These are phyloP conservation scores for Fusarium oligoseptatum DNA, from an alignment of 2,329 filamentous ascomycete genomes.

Conservation along the genomic window DNA sequence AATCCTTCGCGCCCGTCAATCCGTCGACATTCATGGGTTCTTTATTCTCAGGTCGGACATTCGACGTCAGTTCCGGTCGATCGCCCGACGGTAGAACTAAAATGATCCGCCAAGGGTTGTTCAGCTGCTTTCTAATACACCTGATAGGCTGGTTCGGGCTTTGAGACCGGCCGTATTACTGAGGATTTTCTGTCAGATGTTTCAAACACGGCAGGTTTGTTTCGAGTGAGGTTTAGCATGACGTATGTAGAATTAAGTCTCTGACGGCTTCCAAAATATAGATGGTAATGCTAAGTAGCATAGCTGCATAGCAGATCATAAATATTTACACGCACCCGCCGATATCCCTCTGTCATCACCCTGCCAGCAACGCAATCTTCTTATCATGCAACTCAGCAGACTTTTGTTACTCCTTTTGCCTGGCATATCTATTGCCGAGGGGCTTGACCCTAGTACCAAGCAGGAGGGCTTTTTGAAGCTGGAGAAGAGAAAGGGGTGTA, in stretches of 20 bases:
- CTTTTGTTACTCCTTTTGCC: background rate
- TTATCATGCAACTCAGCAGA: background rate
- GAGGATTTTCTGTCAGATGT: background rate
- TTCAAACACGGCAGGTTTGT: background rate
- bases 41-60: background rate
- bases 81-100: background rate
- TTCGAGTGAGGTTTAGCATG: background rate
- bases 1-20: background rate
- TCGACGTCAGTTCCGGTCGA: background rate
- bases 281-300: background rate
- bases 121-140: background rate
- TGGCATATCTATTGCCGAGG: background rate
- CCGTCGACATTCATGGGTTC: background rate
- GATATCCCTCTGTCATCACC: background rate
- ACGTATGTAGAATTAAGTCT: background rate
- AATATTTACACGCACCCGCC: background rate
- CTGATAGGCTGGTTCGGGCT: background rate
- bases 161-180: constrained; percentile 1
- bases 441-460: background rate
- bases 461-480: background rate
- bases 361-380: background rate
- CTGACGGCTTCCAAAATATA: background rate
- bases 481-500: constrained; percentile 3
- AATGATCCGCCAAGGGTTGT: background rate
- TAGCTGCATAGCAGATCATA: background rate